Evolutionary conservation across 2,329 filamentous ascomycete genomes (phyloP).

Genomic region (Pseudocercospora crystallina): DNA sequence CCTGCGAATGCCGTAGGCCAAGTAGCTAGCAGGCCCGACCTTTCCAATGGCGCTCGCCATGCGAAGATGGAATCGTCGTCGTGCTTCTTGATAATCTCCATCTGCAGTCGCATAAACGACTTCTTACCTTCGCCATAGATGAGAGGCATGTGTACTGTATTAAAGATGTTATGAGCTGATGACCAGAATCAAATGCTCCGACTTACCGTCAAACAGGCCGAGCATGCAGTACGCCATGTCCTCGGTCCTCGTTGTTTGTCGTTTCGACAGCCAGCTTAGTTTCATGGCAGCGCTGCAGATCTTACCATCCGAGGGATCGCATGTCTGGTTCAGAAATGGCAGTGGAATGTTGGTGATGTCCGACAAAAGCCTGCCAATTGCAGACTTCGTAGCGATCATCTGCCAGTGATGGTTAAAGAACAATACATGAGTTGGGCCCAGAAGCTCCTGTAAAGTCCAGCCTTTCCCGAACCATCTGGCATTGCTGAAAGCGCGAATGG

Average conservation of each 20-base stretch:
- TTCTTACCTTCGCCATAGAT: slow-evolving; percentile 24
- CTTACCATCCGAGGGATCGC: background rate
- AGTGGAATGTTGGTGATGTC: slow-evolving; percentile 5
- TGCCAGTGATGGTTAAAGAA: slow-evolving; percentile 2
- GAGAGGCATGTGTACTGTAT: slow-evolving; percentile 24
- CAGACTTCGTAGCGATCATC: background rate
- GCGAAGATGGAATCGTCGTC: slow-evolving; percentile 29
- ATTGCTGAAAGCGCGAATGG: background rate
- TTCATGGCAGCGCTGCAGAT: slow-evolving; percentile 14
- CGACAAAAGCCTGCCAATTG: background rate
- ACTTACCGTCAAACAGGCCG: background rate
- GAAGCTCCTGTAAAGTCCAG: slow-evolving; percentile 10
- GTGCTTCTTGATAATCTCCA: slow-evolving; percentile 22
- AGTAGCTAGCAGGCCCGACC: too few species aligned
- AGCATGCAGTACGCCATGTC: slow-evolving; percentile 1
- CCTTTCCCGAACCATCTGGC: slow-evolving; percentile 4
- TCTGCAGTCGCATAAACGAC: slow-evolving; percentile 27
- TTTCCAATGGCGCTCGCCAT: slow-evolving; percentile 8
- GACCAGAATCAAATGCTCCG: slow-evolving; percentile 1
- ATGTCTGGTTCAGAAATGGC: background rate
- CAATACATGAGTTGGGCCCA: background rate
- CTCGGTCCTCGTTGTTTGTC: slow-evolving; percentile 4
- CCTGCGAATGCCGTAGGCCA: too few species aligned
- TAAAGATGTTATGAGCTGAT: background rate
- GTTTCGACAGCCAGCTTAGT: slow-evolving; percentile 23